These are phyloP conservation scores for Raffaelea deltoideospora DNA, from an alignment of 2,329 filamentous ascomycete species.

Conservation along the genomic window DNA sequence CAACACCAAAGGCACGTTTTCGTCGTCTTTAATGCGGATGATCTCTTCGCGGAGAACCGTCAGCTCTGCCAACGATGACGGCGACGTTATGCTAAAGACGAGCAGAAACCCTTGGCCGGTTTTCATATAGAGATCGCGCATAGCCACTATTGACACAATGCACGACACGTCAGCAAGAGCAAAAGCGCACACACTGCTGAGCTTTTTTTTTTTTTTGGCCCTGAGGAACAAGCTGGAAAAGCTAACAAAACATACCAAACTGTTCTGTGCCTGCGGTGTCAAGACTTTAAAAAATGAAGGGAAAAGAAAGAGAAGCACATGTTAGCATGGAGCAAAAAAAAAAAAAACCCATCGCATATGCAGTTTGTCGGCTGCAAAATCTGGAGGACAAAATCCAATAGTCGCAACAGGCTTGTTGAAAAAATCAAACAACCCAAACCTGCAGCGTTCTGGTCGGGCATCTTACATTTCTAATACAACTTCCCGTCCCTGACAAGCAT, in stretches of 20 bases:
- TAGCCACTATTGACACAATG: conserved; percentile 30
- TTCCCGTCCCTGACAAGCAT: conserved; percentile 53
- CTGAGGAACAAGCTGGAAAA: too few species aligned
- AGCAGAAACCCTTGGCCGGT: conserved; percentile 82
- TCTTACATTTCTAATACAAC: conserved; percentile 82
- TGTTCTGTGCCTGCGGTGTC: conserved; percentile 88
- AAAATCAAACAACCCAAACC: conserved; percentile 15
- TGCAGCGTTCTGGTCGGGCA: too few species aligned
- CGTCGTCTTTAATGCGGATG: conserved; percentile 78
- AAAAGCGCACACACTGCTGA: not conserved
- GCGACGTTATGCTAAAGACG: conserved; percentile 81
- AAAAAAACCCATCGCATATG: too few species aligned
- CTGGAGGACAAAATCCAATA: too few species aligned
- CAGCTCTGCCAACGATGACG: conserved; percentile 70
- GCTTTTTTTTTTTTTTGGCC: not conserved
- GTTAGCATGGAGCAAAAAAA: not conserved
- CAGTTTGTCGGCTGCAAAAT: too few species aligned
- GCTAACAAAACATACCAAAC: conserved; percentile 58
- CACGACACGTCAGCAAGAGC: not conserved
- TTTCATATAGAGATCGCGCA: conserved; percentile 83
- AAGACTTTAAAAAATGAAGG: conserved; percentile 42
- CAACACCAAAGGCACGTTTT: conserved; percentile 73
- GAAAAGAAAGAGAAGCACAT: too few species aligned
- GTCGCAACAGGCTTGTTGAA: too few species aligned
- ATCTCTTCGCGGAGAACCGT: conserved; percentile 76